These are phyloP conservation scores for Solanum chaucha DNA, from an alignment of 257 asterid genomes.

Conservation along the genomic window DNA sequence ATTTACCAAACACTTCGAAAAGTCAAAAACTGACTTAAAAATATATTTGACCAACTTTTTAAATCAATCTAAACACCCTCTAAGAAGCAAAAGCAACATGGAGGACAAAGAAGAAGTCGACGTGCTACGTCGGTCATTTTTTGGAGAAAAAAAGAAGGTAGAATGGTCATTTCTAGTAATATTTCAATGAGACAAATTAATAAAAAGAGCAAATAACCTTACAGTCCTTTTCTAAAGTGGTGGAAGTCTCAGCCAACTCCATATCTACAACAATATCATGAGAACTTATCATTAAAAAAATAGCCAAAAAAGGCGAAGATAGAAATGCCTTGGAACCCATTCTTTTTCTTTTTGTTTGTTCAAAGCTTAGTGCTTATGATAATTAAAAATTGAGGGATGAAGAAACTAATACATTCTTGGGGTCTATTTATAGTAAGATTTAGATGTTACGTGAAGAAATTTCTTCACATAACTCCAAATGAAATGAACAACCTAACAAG, in stretches of 20 bases:
- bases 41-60: no score
- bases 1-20: no score
- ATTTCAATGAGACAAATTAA: neutral
- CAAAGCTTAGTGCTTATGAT: neutral
- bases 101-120: no score
- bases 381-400: neutral
- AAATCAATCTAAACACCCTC: no score
- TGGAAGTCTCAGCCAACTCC: neutral
- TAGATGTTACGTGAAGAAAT: no score
- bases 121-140: no score
- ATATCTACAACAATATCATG: neutral
- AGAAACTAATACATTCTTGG: neutral
- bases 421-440: no score
- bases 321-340: neutral
- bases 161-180: neutral
- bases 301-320: neutral
- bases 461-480: no score
- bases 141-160: no score
- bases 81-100: no score
- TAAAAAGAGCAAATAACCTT: neutral
- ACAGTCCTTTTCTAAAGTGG: neutral
- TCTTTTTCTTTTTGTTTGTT: neutral
- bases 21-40: no score
- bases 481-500: no score
- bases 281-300: neutral